These are phyloP conservation scores for Candida qinlingensis DNA, from an alignment of 805 yeast genomes.

Conservation along the genomic window DNA sequence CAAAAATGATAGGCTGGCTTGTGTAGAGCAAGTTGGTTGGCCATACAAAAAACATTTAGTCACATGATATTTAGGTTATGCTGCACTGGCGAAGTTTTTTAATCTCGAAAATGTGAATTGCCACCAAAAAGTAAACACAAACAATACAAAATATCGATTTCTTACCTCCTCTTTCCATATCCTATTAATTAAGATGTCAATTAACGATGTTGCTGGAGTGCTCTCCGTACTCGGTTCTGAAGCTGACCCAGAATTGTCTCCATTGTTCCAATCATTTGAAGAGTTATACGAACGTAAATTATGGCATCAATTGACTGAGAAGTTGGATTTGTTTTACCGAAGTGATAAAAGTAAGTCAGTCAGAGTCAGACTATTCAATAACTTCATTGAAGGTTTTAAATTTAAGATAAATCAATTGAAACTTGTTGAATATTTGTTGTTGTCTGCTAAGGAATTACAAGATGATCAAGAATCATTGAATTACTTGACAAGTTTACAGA, in stretches of 20 bases:
- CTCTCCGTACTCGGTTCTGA: constrained; percentile 52
- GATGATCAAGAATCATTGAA: constrained; percentile 43
- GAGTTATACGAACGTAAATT: constrained; percentile 83
- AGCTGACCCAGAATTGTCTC: constrained; percentile 58
- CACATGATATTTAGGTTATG: background rate
- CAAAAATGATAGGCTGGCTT: too few relatives aligned
- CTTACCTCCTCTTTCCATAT: too few relatives aligned
- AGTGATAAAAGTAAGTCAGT: constrained; percentile 46
- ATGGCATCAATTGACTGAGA: constrained; percentile 89
- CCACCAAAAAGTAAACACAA: constrained; percentile 6
- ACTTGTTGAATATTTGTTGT: constrained; percentile 67
- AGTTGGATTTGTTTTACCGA: constrained; percentile 56
- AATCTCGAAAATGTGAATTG: background rate
- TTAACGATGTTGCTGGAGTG: constrained; percentile 22
- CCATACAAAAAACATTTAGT: background rate
- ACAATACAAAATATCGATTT: background rate
- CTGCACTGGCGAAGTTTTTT: background rate
- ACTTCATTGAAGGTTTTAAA: constrained; percentile 62
- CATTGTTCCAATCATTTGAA: constrained; percentile 64
- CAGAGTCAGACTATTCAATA: constrained; percentile 62
- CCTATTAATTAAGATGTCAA: background rate
- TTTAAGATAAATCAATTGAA: constrained; percentile 74
- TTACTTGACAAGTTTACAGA: constrained; percentile 39
- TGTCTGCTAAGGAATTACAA: constrained; percentile 40
- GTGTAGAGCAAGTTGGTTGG: too few relatives aligned